Base-by-base conservation (phyloP, 768 basidiomycete genomes). In the Pisolithus orientalis region DNA sequence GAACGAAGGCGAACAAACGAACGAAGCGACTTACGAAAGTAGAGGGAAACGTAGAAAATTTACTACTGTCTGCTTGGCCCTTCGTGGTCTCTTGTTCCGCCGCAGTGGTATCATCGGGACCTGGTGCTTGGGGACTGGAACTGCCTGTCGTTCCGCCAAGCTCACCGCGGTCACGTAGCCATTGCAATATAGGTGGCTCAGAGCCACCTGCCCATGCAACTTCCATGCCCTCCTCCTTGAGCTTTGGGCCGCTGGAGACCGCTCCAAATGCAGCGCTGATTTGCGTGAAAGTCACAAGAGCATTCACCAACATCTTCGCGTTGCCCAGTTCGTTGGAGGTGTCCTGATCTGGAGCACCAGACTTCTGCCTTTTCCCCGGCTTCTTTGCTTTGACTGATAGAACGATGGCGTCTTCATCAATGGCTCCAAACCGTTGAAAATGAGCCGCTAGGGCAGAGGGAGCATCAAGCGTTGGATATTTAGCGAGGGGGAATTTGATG, bases 211-310 rank as follows among this genome's bases (percentile, higher is more conserved):
- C 83, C 90, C 90, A 93, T 0, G 73, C 68, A 0, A 89, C 75
- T 44, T 90, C 87, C 47, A 92, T 73, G 14, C 79, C 82, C 79
- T 83, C 43, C 71, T 69, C 52, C 80, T 80, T 48, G 67, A 73
- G 42, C 69, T 69, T 16, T 74, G 79, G 53, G 70, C 82, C 25
- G 79, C 83, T 68, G 57, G 82, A 82, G 1, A 91, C 84, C 2
- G 82, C 86, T 3, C 82, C 85, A 61, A 89, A 88, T 3, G 90
- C 89, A 39, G 85, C 80, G 1, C 83, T 77, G 43, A 91, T 83
- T 57, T 83, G 84, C 53, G 80, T 78, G 65, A 91, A 92, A 6
- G 87, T 83, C 0, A 90, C 80, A 5, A 88, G 74, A 0, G 90
- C 90, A 6, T 77, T 88, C 1, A 79, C 85, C 39, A 75, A 74